Conservation (phyloP, 768 basidiomycete species). For the Megacollybia marginata region DNA sequence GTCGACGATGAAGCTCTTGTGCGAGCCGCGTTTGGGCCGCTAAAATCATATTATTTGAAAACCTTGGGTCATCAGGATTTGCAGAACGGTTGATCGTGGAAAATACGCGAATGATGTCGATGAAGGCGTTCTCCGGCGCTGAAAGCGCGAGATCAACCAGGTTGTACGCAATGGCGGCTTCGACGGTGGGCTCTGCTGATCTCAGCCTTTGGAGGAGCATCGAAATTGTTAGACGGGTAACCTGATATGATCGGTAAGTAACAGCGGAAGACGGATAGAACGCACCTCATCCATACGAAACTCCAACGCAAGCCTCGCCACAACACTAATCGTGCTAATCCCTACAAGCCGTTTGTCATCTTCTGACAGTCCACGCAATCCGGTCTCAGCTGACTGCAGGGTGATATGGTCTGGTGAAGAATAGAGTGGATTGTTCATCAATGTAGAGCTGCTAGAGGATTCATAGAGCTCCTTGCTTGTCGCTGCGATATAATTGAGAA, state of each 20-base stretch:
- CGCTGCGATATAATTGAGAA: constrained; percentile 86
- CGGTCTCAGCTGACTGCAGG: constrained; percentile 52
- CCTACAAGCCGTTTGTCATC: constrained; percentile 81
- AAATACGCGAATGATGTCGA: constrained; percentile 79
- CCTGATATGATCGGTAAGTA: constrained; percentile 29
- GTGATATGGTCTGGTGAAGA: constrained; percentile 40
- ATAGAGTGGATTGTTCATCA: constrained; percentile 34
- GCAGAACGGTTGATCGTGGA: constrained; percentile 78
- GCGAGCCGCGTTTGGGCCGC: constrained; percentile 89
- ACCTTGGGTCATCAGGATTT: constrained; percentile 83
- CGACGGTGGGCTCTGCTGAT: constrained; percentile 78
- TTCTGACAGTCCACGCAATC: constrained; percentile 63
- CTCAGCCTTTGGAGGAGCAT: constrained; percentile 88
- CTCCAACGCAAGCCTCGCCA: constrained; percentile 81
- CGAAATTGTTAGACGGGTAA: constrained; percentile 81
- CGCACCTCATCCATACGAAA: constrained; percentile 76
- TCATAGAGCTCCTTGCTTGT: constrained; percentile 74
- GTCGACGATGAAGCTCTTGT: constrained; percentile 63
- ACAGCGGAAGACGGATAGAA: neutral
- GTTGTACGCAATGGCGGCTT: constrained; percentile 88
- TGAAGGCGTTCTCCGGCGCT: constrained; percentile 69
- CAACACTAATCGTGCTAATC: constrained; percentile 88
- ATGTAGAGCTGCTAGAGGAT: constrained; percentile 32
- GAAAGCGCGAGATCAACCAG: constrained; percentile 83
- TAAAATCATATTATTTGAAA: constrained; percentile 88